These are phyloP conservation scores for Draba incana DNA, from an alignment of 345 rosid genomes.

Conservation along the genomic window DNA sequence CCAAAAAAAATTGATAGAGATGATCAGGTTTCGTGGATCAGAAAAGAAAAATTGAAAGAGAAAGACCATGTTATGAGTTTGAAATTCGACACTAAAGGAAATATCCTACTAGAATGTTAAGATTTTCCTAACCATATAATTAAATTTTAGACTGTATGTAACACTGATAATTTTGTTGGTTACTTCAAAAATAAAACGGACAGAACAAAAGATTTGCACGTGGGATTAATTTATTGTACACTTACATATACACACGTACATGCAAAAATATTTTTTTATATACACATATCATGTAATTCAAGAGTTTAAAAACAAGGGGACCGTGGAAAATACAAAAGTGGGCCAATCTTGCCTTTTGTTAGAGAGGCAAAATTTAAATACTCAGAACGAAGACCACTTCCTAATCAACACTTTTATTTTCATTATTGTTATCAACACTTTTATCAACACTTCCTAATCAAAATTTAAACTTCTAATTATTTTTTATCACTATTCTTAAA, in stretches of 20 bases:
- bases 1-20: conserved; percentile 4
- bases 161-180: conserved; percentile 4
- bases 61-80: too few relatives aligned
- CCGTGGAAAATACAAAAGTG: conserved; percentile 34
- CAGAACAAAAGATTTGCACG: conserved; percentile 35
- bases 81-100: background rate
- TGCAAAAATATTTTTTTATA: background rate
- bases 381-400: conserved; percentile 34
- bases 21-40: background rate
- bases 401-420: conserved; percentile 24
- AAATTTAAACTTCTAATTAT: conserved; percentile 18
- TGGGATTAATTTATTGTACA: conserved; percentile 21
- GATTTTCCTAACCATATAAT: background rate
- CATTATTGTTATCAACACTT: conserved; percentile 25
- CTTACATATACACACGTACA: conserved; percentile 23
- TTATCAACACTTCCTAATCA: conserved; percentile 27
- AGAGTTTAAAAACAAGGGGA: background rate
- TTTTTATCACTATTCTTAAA: conserved; percentile 23
- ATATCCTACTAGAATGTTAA: background rate
- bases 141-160: background rate
- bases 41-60: too few relatives aligned
- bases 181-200: conserved; percentile 1
- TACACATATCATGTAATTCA: background rate
- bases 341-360: conserved; percentile 42
- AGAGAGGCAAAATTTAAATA: conserved; percentile 42